Percentiles rank a stretch among this genome's conserved stretches.
Conservation (phyloP, 805 yeast species). For the Sugiyamaella boreocaroliniensis region DNA sequence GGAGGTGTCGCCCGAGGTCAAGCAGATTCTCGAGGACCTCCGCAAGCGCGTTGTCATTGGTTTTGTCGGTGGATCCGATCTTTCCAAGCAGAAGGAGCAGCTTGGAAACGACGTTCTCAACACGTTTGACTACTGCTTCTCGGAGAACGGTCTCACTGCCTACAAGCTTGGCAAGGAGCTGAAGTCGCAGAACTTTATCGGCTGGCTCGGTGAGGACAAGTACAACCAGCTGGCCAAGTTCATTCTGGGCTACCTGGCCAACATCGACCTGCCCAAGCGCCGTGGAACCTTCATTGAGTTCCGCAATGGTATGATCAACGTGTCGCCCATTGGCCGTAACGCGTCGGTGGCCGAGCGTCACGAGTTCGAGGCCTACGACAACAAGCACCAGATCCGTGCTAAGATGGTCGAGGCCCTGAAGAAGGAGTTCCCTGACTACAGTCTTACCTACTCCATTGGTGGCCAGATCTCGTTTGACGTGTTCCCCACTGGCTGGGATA, state of each 20-base stretch:
- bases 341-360: conserved; percentile 91
- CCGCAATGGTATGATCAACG: conserved; percentile 99
- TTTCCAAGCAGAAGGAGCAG: conserved; percentile 92
- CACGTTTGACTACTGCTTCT: conserved; percentile 91
- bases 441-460: conserved; percentile 94
- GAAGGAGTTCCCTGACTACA: conserved; percentile 73
- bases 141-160: conserved; percentile 97
- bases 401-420: conserved; percentile 78
- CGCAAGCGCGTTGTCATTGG: conserved; percentile 93
- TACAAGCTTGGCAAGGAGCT: conserved; percentile 83
- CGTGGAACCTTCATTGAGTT: conserved; percentile 98
- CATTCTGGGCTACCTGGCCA: conserved; percentile 75
- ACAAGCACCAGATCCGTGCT: conserved; percentile 72
- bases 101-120: conserved; percentile 70
- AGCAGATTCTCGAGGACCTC: conserved; percentile 57
- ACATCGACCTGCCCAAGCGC: conserved; percentile 87
- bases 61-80: conserved; percentile 96
- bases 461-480: conserved; percentile 99
- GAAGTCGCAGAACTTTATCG: conserved; percentile 89
- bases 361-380: conserved; percentile 83
- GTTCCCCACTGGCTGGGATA: conserved; percentile 99
- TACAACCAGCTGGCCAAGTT: conserved; percentile 85
- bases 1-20: conserved; percentile 58
- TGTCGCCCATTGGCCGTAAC: conserved; percentile 97
- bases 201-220: conserved; percentile 92